A percentile compares a stretch with the other conserved stretches of the same genome.
Conservation (phyloP, 371 early-diverging fungal genomes). For the Rhizomucor miehei region DNA sequence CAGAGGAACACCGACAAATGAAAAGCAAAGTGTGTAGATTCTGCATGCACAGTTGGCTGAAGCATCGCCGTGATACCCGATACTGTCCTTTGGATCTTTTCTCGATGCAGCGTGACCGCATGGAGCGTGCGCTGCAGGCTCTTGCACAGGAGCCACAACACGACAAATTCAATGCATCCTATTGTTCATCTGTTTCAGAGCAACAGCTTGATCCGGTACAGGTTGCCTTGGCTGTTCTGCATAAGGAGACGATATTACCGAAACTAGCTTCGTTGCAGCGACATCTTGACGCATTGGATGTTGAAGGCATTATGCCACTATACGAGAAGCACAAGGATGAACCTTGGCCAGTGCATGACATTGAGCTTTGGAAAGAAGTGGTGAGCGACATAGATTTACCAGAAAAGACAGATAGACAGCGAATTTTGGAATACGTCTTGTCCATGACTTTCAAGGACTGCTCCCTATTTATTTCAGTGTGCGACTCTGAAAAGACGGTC, state of each 20-base stretch:
- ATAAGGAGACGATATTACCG: slow-evolving; percentile 36
- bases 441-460: slow-evolving; percentile 64
- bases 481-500: not conserved
- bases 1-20: slow-evolving; percentile 8
- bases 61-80: slow-evolving; percentile 8
- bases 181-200: not conserved
- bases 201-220: not conserved
- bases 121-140: slow-evolving; percentile 27
- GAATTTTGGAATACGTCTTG: slow-evolving; percentile 46
- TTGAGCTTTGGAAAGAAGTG: slow-evolving; percentile 22
- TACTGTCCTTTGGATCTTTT: slow-evolving; percentile 63
- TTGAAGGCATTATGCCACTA: slow-evolving; percentile 37
- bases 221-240: slow-evolving; percentile 20
- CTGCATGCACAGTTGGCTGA: slow-evolving; percentile 57
- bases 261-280: slow-evolving; percentile 35
- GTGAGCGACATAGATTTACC: slow-evolving; percentile 4
- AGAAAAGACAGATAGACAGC: slow-evolving; percentile 14
- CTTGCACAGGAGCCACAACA: slow-evolving; percentile 22
- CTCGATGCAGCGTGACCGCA: slow-evolving; percentile 27
- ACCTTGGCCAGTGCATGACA: slow-evolving; percentile 10
- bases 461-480: slow-evolving; percentile 41
- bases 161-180: slow-evolving; percentile 23
- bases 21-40: slow-evolving; percentile 51
- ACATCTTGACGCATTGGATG: slow-evolving; percentile 43
- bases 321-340: slow-evolving; percentile 10